Percentiles rank a stretch among this genome's conserved stretches.
Evolutionary conservation across 129 eudicot genomes (phyloP).

Genomic region (Tagetes erecta): DNA sequence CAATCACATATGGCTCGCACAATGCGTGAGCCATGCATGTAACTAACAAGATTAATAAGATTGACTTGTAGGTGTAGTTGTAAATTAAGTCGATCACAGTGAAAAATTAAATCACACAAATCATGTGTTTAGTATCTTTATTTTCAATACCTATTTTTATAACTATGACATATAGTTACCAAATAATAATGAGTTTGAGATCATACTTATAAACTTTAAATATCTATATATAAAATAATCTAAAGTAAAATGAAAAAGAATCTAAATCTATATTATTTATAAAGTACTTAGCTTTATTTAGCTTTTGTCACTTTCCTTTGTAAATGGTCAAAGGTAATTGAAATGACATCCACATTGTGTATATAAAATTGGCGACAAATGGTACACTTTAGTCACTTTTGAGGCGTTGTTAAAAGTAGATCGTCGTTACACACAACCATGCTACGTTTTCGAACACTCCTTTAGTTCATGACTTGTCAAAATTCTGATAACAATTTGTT

Average conservation of each 20-base stretch:
- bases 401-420: conserved; percentile 25
- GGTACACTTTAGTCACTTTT: conserved; percentile 30
- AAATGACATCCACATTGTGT: background rate
- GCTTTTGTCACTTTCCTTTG: background rate
- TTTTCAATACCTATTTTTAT: background rate
- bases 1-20: too few relatives aligned
- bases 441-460: conserved; percentile 14
- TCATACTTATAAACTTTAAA: too few relatives aligned
- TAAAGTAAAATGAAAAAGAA: background rate
- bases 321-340: conserved; percentile 21
- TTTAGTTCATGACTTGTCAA: conserved; percentile 29
- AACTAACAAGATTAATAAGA: background rate
- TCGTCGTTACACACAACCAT: background rate
- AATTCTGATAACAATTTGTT: background rate
- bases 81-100: background rate
- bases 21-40: too few relatives aligned
- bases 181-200: too few relatives aligned
- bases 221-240: too few relatives aligned
- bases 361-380: conserved; percentile 18
- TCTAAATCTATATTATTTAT: background rate
- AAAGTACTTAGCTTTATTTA: background rate
- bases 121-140: too few relatives aligned
- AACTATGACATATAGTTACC: background rate
- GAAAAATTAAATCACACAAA: background rate
- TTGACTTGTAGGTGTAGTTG: background rate